Conservation (phyloP, 1,284 basidiomycete genomes). For the Garcileccinum viscosum region DNA sequence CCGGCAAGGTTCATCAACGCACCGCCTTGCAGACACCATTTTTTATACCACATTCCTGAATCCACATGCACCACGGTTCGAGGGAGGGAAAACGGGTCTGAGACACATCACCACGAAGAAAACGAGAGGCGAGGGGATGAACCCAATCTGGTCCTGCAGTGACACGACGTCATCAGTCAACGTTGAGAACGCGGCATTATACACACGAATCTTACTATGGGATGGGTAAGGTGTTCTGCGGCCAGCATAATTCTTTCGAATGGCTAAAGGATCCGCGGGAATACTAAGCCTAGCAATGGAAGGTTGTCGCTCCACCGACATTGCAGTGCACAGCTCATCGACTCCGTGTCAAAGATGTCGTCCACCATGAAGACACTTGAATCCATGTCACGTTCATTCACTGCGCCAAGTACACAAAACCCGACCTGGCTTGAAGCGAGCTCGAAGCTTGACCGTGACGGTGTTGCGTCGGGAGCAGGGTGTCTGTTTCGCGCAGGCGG, state of each 20-base stretch:
- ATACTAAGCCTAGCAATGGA: conserved; percentile 1
- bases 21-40: conserved; percentile 31
- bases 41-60: conserved; percentile 40
- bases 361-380: not conserved
- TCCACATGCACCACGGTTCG: conserved; percentile 49
- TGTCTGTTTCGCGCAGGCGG: not conserved
- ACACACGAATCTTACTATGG: conserved; percentile 22
- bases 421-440: not conserved
- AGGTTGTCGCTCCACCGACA: not conserved
- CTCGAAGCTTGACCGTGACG: not conserved
- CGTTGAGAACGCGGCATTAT: not conserved
- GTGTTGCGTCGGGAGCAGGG: not conserved
- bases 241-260: conserved; percentile 29
- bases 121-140: conserved; percentile 57
- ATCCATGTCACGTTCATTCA: not conserved
- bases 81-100: conserved; percentile 44
- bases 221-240: conserved; percentile 31
- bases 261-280: conserved; percentile 7
- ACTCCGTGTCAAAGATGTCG: not conserved
- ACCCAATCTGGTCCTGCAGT: conserved; percentile 52
- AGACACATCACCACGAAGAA: conserved; percentile 49
- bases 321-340: not conserved
- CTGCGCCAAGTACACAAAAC: not conserved
- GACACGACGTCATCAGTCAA: not conserved
- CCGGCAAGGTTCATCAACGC: conserved; percentile 28